Base-by-base conservation (phyloP, 225 moss, liverwort and hornwort species). In the Straminergon stramineum region DNA sequence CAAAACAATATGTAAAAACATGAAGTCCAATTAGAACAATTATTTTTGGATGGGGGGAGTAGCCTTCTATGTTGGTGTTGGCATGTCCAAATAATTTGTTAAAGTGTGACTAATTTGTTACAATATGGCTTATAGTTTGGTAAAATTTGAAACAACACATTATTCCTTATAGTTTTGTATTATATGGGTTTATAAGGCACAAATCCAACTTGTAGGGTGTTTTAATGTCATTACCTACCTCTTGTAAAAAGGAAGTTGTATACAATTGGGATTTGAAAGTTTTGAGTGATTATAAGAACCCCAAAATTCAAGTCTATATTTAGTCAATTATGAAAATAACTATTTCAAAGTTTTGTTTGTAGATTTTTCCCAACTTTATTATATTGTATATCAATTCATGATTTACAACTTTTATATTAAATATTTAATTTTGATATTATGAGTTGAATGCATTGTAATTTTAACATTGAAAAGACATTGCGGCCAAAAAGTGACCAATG, bases 61-160 rank as follows among this genome's bases (percentile, higher is more conserved):
- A 52, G 52, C 32, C 52, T 78, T 15, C 15, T 23, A 55, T 15
- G 1, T 15, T 78, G 6, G 9, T 78, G 9, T 23, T 35, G 35
- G 1, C 3, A 55, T 55, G 16, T 37, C 0, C 15, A 10, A 78
- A 3, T 22, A 22, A 22, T 53, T 34, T 35, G 2, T 53, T 22
- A 14, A 53, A 77, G 3, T 21, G 5, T 34, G 1, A 34, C 5
- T 35, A 35, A 53, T 53, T 53, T 75, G 2, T 32, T 51, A 32
- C 2, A 32, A 0, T 52, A 32, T 48, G 2, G 18, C 0, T 32
- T 20, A 7, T 1, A 75, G 0, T 32, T 52, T 75, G 34, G 5
- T 34, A 20, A 51, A 51, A 51, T 20, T 51, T 51, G 2, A 51
- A 51, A 1, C 3, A 75, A 32, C 3, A 52, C 3, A 2, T 20